Evolutionary conservation across 2,329 filamentous ascomycete genomes (phyloP), one percentile per base, ranked within the genome.

Genomic region (Xylariaceae sp.): DNA sequence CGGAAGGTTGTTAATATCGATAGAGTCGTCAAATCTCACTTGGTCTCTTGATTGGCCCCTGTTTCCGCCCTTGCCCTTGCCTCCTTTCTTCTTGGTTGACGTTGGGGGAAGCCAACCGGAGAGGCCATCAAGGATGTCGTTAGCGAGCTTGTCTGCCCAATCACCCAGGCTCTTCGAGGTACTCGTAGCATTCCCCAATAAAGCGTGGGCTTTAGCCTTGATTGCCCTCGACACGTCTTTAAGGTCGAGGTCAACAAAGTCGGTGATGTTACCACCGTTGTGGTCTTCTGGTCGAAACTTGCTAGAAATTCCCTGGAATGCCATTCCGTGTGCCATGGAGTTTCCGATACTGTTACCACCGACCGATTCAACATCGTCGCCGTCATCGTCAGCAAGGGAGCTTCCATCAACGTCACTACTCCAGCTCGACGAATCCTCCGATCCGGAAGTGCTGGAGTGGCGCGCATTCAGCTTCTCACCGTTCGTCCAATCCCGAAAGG

Each of bases 401-500:
- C 53, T 51, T 29, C 30, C 45, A 12, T 39, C 49, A 7, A 8
- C 19, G 8, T 43, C 53, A 4, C 9, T n/a, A 27, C 47, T 56
- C 7, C 47, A 47, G 40, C 50, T 56, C 2, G 44, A 19, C 31
- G 43, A 49, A 31, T 54, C 54, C 9, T 50, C 50, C 4, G 51
- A 31, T 8, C 47, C 56, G 8, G 50, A 31, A 2, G 54, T 54
- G 34, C 42, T 35, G 12, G 41, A 39, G 30, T 47, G 53, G 32
- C 35, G 29, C 40, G 43, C 47, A 8, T 48, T 48, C 19, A 27
- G 6, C 34, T 54, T 53, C 30, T 44, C 46, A 6, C 34, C 37
- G n/a, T 60, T 60, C 4, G 44, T 34, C 55, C 53, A 55, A 31
- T 59, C 55, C 44, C 56, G 59, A 32, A 63, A 53, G 1, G 49